Evolutionary conservation across 23 red algal species (phyloP).

Genomic region (Cyanidioschyzon merolae): DNA sequence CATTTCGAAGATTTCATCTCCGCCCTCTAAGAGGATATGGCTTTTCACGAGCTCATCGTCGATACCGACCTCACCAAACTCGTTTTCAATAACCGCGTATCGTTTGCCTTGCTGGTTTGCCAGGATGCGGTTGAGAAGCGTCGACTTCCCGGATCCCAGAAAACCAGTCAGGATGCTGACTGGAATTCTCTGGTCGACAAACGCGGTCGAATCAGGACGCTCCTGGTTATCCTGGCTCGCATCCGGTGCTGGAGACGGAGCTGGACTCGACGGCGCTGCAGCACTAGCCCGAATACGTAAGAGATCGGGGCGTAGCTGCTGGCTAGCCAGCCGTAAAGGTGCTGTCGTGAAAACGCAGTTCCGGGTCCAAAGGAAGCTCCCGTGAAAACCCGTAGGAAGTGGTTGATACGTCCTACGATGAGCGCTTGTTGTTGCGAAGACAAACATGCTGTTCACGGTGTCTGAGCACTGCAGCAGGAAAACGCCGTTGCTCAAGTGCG

Average conservation of each 20-base stretch:
- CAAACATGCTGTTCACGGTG: no score
- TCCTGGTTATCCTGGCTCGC: background rate
- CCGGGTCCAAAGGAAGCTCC: background rate
- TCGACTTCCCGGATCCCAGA: slow-evolving; percentile 77
- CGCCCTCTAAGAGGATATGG: slow-evolving; percentile 8
- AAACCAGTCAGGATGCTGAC: slow-evolving; percentile 77
- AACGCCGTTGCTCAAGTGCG: no score
- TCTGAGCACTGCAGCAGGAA: no score
- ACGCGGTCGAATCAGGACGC: background rate
- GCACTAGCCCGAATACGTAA: background rate
- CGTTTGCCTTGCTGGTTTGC: slow-evolving; percentile 40
- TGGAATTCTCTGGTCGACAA: slow-evolving; percentile 22
- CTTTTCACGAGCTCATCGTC: slow-evolving; percentile 54
- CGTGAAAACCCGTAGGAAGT: background rate
- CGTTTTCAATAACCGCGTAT: slow-evolving; percentile 79
- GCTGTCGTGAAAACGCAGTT: background rate
- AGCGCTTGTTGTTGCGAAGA: background rate
- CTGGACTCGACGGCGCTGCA: background rate
- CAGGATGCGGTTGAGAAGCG: slow-evolving; percentile 64
- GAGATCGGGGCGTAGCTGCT: background rate
- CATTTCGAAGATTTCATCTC: slow-evolving; percentile 29
- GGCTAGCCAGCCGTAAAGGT: background rate
- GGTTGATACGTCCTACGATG: background rate
- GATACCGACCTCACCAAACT: slow-evolving; percentile 53
- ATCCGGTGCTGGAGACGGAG: background rate